phyloP scores from a whole-genome alignment of 345 rosid genomes.

The Passiflora organensis region DNA sequence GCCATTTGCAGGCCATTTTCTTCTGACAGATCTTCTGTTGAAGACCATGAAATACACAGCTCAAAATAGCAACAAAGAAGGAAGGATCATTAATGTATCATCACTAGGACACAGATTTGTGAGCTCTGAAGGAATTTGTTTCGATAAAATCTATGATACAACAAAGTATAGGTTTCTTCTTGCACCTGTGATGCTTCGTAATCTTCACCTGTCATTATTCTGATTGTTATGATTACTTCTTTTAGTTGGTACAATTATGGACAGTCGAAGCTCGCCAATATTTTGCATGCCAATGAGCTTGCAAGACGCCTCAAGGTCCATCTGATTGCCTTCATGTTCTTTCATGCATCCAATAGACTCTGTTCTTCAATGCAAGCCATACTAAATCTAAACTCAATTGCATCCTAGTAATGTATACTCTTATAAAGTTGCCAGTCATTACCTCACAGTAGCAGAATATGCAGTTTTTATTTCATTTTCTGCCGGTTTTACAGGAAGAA shows the following conservation, averaged over 20 bases:
- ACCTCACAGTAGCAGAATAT: not conserved
- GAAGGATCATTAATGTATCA: conserved; percentile 43
- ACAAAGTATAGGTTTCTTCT: conserved; percentile 23
- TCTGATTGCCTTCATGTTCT: not conserved
- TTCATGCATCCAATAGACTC: too few species aligned
- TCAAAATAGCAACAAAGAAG: conserved; percentile 31
- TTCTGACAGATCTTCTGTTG: conserved; percentile 40
- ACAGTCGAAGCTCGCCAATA: conserved; percentile 12
- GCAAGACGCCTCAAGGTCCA: not conserved
- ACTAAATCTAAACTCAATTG: too few species aligned
- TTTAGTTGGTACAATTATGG: conserved; percentile 39
- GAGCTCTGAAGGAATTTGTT: conserved; percentile 38
- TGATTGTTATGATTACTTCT: conserved; percentile 21
- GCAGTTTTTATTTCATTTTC: not conserved
- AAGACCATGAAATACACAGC: conserved; percentile 48
- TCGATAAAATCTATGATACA: conserved; percentile 36
- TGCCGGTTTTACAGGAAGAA: conserved; percentile 38
- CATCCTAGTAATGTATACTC: too few species aligned
- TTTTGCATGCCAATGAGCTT: conserved; percentile 5
- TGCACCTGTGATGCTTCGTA: too few species aligned
- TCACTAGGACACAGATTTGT: conserved; percentile 33
- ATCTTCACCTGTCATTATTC: not conserved
- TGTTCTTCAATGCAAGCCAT: too few species aligned
- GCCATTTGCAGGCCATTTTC: conserved; percentile 46
- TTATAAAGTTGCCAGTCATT: too few species aligned